Evolutionary conservation across 768 basidiomycete species (phyloP), one percentile per base, ranked within the genome.

Genomic region (Phylloporus sp.): DNA sequence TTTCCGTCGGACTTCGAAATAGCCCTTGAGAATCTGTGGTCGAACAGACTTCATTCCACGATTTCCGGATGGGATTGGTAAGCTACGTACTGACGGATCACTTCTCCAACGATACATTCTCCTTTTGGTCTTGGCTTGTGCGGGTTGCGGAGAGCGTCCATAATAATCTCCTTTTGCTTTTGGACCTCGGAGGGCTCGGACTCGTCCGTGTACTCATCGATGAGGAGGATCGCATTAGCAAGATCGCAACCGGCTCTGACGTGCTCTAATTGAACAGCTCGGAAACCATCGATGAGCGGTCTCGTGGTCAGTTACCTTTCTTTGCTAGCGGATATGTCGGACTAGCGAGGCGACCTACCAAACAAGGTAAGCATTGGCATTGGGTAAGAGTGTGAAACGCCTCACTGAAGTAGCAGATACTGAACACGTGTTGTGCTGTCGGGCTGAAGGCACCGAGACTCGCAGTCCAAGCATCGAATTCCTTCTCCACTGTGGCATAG

Each of bases 171-270:
- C 35, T 48, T 53, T 22, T 53, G 42, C 36, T 55, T 32, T 6
- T 57, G 63, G 8, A 66, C 73, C 6, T 51, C 65, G 0, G 57
- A 34, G 0, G 53, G 62, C 32, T 64, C 53, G 1, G 64, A 62
- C 9, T 67, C 60, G 55, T 80, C 79, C 14, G 75, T 70, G 52
- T 72, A 69, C 50, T 76, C 73, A 52, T 80, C 79, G 52, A 72
- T 65, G 29, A 79, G 50, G 51, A 75, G 78, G 52, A 75, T 70
- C 9, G 76, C 50, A 31, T 73, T 71, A 71, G 79, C 76, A 33
- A 78, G 57, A 47, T 79, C 76, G 42, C 77, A 77, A 6, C 63
- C 69, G 9, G 68, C 62, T 6, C 71, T 63, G 39, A 60, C 41
- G 9, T 54, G 49, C 8, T 52, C 52, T 54, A 2, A n/a, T 38